Evolutionary conservation across 345 rosid species (phyloP), one percentile per base, ranked within the genome.

Genomic region (Hevea brasiliensis): DNA sequence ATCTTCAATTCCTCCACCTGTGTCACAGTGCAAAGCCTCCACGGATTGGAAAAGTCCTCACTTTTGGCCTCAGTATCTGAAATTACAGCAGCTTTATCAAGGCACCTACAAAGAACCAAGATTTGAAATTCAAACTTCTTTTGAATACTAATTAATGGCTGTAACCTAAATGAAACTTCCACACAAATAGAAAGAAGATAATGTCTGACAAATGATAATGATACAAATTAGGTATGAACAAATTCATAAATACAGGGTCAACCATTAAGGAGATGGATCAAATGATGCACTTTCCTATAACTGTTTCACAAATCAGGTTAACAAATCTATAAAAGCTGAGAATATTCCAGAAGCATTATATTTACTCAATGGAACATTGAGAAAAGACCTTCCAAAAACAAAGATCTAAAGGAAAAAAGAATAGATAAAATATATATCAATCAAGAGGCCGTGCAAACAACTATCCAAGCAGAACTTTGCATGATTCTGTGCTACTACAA

Each of bases 1-100:
- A 95, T 92, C 83, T 95, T 95, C 63, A 95, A 75, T 79, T 95
- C 98, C 83, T 95, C 99, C 12, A 95, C 97, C 72, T 95, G 98
- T 8, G 99, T 95, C 11, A 92, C 93, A 1, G 90, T 89, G 85
- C 99, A 95, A 51, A 92, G 87, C 70, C 80, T 84, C 99, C 98
- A 95, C 0, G 92, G 79, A 78, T 90, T 81, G 32, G 89, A 78
- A 65, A 77, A 84, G 61, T 83, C 87, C 68, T 85, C 94, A 27
- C 72, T 81, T 76, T 81, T 92, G 12, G 77, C 40, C 74, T 94
- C 97, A 13, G 84, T 82, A 42, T 88, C 96, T 27, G 92, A 84
- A 71, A 90, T 61, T 29, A 89, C 80, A n/a, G 97, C 90, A 4
- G 99, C 99, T 87, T 87, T 94, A 77, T 94, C 99, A 60, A 94